phyloP scores from a whole-genome alignment of 2,329 filamentous ascomycete genomes.

The Amphichorda felina region DNA sequence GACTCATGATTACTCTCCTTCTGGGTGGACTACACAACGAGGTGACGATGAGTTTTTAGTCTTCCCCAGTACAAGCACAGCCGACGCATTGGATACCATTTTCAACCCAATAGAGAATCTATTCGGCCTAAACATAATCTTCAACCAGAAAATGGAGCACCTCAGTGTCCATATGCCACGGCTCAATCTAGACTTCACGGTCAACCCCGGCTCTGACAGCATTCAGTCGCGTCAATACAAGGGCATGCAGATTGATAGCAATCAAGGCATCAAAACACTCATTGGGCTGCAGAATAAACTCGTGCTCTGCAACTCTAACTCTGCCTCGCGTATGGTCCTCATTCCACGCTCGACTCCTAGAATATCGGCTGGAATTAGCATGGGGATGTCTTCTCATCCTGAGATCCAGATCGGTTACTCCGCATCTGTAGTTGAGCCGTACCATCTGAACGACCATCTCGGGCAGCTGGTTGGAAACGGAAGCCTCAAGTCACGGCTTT shows the following conservation, averaged over 20 bases:
- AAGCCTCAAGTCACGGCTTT: conserved; percentile 35
- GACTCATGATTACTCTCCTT: no score
- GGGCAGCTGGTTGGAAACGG: conserved; percentile 37
- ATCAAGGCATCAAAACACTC: conserved; percentile 33
- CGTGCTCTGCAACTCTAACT: conserved; percentile 19
- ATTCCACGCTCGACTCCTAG: no score
- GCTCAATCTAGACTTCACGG: not conserved
- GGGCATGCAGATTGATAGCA: conserved; percentile 32
- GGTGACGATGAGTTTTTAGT: no score
- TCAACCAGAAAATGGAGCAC: not conserved
- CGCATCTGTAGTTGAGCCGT: not conserved
- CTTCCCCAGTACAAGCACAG: no score
- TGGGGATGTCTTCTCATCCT: no score
- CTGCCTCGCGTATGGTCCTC: not conserved
- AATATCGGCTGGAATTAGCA: no score
- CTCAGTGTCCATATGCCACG: not conserved
- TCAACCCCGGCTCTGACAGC: not conserved
- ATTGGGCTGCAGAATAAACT: conserved; percentile 37
- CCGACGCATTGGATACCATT: no score
- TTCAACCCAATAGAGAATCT: not conserved
- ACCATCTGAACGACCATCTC: conserved; percentile 14
- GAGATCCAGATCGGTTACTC: no score
- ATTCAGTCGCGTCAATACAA: conserved; percentile 26
- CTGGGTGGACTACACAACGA: no score
- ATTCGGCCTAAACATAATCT: not conserved